These are phyloP conservation scores for Talaromyces amestolkiae DNA, from an alignment of 2,329 filamentous ascomycete genomes.

Conservation along the genomic window DNA sequence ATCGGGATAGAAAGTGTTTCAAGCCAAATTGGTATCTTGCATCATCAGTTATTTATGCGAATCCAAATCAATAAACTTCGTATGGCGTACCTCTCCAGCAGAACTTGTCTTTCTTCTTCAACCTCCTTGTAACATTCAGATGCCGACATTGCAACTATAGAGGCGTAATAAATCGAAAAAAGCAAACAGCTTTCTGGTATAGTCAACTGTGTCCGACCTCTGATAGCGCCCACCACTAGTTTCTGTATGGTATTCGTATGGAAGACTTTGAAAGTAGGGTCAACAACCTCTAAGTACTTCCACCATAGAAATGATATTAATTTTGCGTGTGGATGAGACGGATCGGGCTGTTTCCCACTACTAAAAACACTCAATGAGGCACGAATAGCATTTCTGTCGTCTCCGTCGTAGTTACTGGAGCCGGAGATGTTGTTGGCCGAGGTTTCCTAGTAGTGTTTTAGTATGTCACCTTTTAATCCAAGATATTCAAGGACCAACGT, in stretches of 20 bases:
- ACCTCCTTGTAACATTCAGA: conserved; percentile 5
- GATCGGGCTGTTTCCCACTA: neutral
- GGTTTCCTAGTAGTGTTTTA: neutral
- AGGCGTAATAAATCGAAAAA: conserved; percentile 10
- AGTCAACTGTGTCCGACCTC: neutral
- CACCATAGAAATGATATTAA: conserved; percentile 54
- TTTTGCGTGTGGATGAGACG: conserved; percentile 20
- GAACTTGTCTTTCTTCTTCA: neutral
- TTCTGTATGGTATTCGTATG: neutral
- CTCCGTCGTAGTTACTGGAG: neutral
- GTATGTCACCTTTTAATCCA: neutral
- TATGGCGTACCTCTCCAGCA: neutral
- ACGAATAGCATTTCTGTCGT: neutral
- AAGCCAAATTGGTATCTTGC: conserved; percentile 24
- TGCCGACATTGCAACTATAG: neutral
- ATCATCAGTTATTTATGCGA: neutral
- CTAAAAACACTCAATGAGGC: neutral
- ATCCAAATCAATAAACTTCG: neutral
- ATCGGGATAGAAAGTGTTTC: conserved; percentile 19
- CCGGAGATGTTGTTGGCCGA: conserved; percentile 18
- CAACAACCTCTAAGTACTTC: conserved; percentile 54
- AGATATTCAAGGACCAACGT: neutral
- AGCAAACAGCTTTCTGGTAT: neutral
- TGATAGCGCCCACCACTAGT: neutral
- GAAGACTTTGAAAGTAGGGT: conserved; percentile 10